Percentiles rank a stretch among this genome's conserved stretches.
These are phyloP conservation scores for Lasiodiplodia theobromae DNA, from an alignment of 2,329 filamentous ascomycete genomes.

Conservation along the genomic window DNA sequence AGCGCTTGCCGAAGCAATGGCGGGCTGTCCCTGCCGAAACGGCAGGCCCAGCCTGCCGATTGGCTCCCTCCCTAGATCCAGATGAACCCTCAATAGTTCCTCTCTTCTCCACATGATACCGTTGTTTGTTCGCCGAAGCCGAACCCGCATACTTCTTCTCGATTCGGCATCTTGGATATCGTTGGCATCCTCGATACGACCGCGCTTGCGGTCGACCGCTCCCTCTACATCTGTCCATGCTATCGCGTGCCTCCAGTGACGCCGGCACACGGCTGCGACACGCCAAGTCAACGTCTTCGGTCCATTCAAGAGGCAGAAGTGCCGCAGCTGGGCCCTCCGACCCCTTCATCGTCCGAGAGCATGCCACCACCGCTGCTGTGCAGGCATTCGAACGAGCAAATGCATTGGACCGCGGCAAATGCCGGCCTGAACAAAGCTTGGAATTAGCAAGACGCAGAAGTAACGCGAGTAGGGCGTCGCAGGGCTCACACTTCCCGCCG, in stretches of 20 bases:
- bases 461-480: conserved; percentile 44
- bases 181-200: conserved; percentile 15
- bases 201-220: not conserved
- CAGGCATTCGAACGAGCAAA: conserved; percentile 45
- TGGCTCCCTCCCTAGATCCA: not conserved
- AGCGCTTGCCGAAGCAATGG: not conserved
- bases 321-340: conserved; percentile 37
- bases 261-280: conserved; percentile 46
- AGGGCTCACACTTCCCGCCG: conserved; percentile 48
- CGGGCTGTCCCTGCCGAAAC: not conserved
- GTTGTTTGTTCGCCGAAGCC: not conserved
- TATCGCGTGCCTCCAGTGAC: conserved; percentile 46
- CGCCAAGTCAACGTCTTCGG: conserved; percentile 46
- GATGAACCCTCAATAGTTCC: not conserved
- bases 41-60: not conserved
- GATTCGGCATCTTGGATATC: conserved; percentile 18
- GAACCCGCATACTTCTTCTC: conserved; percentile 23
- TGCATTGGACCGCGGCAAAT: conserved; percentile 34
- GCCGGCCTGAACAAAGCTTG: conserved; percentile 31
- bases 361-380: conserved; percentile 48
- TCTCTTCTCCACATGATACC: conserved; percentile 20
- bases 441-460: conserved; percentile 40
- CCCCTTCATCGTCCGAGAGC: conserved; percentile 41
- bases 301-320: conserved; percentile 35
- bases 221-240: conserved; percentile 36